Conservation (phyloP, 768 basidiomycete species). For the Kwoniella sp. region DNA sequence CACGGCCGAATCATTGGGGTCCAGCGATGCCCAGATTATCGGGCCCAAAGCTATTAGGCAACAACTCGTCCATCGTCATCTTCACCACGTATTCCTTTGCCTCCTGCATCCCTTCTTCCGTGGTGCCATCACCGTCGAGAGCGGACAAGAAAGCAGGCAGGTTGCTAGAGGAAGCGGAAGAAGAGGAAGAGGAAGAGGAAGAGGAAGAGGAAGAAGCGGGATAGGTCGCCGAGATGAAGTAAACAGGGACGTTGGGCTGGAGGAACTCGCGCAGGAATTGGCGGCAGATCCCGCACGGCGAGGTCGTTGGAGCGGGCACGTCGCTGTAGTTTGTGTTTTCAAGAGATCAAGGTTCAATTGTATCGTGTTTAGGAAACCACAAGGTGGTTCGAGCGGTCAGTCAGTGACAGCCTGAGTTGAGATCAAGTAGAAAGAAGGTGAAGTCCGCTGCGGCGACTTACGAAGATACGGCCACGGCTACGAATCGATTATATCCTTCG, state of each 20-base stretch:
- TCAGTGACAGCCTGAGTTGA: too few species aligned
- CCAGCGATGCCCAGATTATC: conserved; percentile 59
- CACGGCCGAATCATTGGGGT: conserved; percentile 7
- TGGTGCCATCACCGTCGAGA: conserved; percentile 57
- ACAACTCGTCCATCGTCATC: conserved; percentile 70
- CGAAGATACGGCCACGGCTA: conserved; percentile 79
- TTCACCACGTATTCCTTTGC: conserved; percentile 33
- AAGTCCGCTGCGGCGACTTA: conserved; percentile 54
- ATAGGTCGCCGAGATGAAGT: conserved; percentile 50
- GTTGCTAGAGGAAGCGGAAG: conserved; percentile 27
- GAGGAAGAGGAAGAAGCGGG: conserved; percentile 29
- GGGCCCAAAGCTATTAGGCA: conserved; percentile 88
- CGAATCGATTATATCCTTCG: conserved; percentile 71
- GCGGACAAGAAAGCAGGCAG: conserved; percentile 54
- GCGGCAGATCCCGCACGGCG: conserved; percentile 93
- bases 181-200: conserved; percentile 41
- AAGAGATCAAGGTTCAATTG: too few species aligned
- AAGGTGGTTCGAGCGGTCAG: too few species aligned
- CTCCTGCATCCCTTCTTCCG: conserved; percentile 49
- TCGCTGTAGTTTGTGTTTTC: conserved; percentile 11
- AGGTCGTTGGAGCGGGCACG: conserved; percentile 62
- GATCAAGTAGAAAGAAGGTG: too few species aligned
- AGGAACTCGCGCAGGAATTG: conserved; percentile 64
- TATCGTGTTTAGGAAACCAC: too few species aligned
- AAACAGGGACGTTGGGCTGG: conserved; percentile 59